These are phyloP conservation scores for Yamadazyma oceani DNA, from an alignment of 1,139 yeast species.

Conservation along the genomic window DNA sequence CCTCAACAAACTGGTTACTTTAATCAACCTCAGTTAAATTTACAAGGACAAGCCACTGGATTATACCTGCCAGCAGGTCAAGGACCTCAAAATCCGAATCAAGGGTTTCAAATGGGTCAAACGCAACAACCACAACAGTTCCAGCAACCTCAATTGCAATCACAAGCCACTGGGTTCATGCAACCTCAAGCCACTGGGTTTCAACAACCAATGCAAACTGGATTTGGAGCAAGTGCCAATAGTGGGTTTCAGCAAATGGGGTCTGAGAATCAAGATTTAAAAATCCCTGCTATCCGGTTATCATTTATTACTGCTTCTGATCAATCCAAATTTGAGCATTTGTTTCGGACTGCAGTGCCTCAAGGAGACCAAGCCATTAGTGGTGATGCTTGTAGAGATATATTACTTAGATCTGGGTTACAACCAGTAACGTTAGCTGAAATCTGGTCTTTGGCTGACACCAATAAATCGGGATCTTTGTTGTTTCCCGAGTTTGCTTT, in stretches of 20 bases:
- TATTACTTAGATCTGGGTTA: constrained; percentile 78
- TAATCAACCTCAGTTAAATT: constrained; percentile 44
- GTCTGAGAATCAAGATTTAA: constrained; percentile 38
- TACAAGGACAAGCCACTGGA: constrained; percentile 19
- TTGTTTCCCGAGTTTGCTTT: constrained; percentile 94
- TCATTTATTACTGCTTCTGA: constrained; percentile 84
- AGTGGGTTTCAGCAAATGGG: constrained; percentile 21
- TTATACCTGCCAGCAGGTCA: constrained; percentile 12
- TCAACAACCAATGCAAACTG: constrained; percentile 18
- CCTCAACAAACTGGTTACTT: constrained; percentile 2
- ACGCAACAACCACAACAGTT: constrained; percentile 7
- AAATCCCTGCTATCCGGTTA: constrained; percentile 67
- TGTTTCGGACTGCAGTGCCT: constrained; percentile 78
- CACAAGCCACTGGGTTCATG: constrained; percentile 21
- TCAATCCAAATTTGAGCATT: constrained; percentile 79
- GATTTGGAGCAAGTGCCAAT: constrained; percentile 27
- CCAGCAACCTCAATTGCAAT: constrained; percentile 15
- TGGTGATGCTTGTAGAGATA: constrained; percentile 77
- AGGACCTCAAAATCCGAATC: constrained; percentile 7
- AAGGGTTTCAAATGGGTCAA: constrained; percentile 15
- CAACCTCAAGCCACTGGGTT: constrained; percentile 28
- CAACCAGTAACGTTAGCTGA: constrained; percentile 76
- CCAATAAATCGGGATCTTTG: constrained; percentile 79
- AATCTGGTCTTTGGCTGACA: constrained; percentile 89
- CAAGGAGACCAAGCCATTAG: constrained; percentile 72